Evolutionary conservation across 495 filamentous ascomycete species (phyloP).

Genomic region (Tuber microsphaerosporum): DNA sequence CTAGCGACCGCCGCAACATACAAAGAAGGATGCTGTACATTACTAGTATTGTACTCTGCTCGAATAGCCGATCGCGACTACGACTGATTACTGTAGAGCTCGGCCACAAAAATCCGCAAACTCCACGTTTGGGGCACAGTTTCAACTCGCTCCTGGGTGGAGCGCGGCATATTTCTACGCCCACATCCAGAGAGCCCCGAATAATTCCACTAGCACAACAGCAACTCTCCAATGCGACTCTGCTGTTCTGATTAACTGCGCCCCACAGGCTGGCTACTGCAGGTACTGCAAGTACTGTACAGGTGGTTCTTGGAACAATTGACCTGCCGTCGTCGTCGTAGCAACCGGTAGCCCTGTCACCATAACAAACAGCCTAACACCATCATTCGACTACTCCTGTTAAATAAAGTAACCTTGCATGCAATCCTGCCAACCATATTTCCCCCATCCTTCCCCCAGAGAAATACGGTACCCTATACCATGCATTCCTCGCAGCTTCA

Average conservation of each 20-base stretch:
- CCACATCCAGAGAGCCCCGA: neutral
- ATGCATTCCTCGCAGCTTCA: neutral
- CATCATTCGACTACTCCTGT: neutral
- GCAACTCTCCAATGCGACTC: neutral
- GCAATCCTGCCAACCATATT: neutral
- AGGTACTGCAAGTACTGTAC: neutral
- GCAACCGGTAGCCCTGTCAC: neutral
- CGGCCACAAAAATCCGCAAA: neutral
- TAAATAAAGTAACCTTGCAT: conserved; percentile 3
- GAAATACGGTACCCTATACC: conserved; percentile 3
- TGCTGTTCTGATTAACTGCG: neutral
- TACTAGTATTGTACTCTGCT: too few species aligned
- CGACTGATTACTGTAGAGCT: neutral
- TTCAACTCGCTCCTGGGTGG: neutral
- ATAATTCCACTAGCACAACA: neutral
- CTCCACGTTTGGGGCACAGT: neutral
- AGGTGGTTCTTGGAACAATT: neutral
- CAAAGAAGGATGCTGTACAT: too few species aligned
- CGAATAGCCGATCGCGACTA: neutral
- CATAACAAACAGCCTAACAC: neutral
- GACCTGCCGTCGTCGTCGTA: neutral
- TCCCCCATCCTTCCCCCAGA: neutral
- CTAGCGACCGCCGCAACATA: too few species aligned
- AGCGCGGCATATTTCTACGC: neutral
- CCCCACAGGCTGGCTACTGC: neutral